Evolutionary conservation across 2,329 filamentous ascomycete species (phyloP).

Genomic region (Endocalyx cinctus): DNA sequence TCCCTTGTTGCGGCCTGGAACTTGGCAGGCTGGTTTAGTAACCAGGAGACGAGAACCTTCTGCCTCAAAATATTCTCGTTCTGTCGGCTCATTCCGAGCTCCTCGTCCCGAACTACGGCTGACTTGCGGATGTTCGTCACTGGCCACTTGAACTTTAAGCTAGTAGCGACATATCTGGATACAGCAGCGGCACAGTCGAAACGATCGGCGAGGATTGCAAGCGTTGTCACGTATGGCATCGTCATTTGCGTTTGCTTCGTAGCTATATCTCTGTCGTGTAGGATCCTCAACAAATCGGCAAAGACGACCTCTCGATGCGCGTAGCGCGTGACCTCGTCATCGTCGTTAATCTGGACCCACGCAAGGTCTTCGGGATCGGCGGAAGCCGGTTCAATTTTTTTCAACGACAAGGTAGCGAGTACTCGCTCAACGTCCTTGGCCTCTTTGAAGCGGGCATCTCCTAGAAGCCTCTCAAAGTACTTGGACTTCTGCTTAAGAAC

Average conservation of each 20-base stretch:
- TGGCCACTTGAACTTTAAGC: conserved; percentile 52
- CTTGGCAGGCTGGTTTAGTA: conserved; percentile 58
- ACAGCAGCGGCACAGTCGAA: conserved; percentile 62
- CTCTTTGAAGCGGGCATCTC: conserved; percentile 60
- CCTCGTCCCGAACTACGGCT: conserved; percentile 27
- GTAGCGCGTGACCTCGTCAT: conserved; percentile 62
- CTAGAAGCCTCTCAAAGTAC: conserved; percentile 66
- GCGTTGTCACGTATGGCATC: conserved; percentile 60
- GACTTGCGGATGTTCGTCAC: conserved; percentile 37
- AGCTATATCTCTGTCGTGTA: conserved; percentile 51
- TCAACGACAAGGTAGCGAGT: conserved; percentile 44
- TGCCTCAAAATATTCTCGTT: conserved; percentile 64
- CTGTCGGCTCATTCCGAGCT: conserved; percentile 32
- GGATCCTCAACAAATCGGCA: conserved; percentile 61
- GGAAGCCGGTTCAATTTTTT: conserved; percentile 43
- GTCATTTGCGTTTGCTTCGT: conserved; percentile 46
- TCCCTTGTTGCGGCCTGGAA: conserved; percentile 60
- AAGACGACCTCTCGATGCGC: conserved; percentile 58
- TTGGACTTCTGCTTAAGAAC: conserved; percentile 57
- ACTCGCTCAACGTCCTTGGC: conserved; percentile 48
- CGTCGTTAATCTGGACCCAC: conserved; percentile 58
- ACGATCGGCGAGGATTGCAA: conserved; percentile 68
- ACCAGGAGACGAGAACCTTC: conserved; percentile 62
- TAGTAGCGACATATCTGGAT: conserved; percentile 45
- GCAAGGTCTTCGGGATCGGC: conserved; percentile 53